Base-by-base conservation (phyloP, 345 rosid genomes). In the Cardiospermum halicacabum region DNA sequence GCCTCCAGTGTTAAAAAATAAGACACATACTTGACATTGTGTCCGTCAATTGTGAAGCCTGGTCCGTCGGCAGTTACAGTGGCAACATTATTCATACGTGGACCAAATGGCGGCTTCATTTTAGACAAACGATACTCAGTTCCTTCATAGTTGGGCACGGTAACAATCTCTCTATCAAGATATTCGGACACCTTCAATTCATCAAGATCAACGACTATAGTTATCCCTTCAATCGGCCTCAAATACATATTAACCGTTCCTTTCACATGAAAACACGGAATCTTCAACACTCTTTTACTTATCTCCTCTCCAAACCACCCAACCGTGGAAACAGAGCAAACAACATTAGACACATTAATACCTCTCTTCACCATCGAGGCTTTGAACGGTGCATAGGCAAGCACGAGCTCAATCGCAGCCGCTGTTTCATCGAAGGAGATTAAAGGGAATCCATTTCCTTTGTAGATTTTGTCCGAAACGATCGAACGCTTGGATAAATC, bases 181-280 rank as follows among this genome's bases (percentile, higher is more conserved):
- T 75, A 75, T 10, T 62, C 56, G 7, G 48, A 13, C 9, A 70
- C 53, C 28, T 62, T 70, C 69, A 62, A 56, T 10, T 66, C 72
- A 36, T 75, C 72, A 43, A 74, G 61, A 53, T 70, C 72, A 43
- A 70, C 78, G 3, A 55, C 19, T n/a, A 75, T 66, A 16, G 16
- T 58, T 5, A 75, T 36, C 4, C 72, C 79, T 42, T 71, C 79
- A 15, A 75, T 58, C 0, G 75, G 79, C 11, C 67, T 56, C n/a
- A 75, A n/a, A 31, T 16, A 67, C 24, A 67, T 3, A 63, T 62
- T 75, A 7, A 58, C 37, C 10, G 62, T 56, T 18, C 51, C 72
- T 24, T 67, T 24, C 4, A 24, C 58, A 9, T 67, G 56, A 63
- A 62, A 75, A 28, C 72, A 58, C 6, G 21, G 69, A 5, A 75